Percentiles rank a stretch among this genome's conserved stretches.
Conservation (phyloP, 2,329 filamentous ascomycete species). For the Ustulina deusta region DNA sequence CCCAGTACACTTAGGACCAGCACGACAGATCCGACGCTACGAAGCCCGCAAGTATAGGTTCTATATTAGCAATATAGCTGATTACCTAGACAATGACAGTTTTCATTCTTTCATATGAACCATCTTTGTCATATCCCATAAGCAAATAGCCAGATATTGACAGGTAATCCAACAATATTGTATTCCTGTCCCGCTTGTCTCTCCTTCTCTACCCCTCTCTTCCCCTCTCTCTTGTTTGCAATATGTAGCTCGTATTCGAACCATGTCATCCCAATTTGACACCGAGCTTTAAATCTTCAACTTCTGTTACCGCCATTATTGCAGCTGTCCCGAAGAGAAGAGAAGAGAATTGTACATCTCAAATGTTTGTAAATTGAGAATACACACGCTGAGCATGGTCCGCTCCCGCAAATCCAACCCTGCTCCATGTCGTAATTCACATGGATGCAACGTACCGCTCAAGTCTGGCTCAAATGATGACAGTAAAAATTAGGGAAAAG, state of each 20-base stretch:
- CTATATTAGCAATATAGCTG: not conserved
- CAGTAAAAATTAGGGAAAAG: slow-evolving; percentile 19
- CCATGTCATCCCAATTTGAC: slow-evolving; percentile 22
- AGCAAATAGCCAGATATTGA: slow-evolving; percentile 43
- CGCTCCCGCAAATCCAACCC: slow-evolving; percentile 29
- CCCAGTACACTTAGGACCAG: too few relatives aligned
- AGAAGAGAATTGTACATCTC: slow-evolving; percentile 17
- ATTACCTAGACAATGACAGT: slow-evolving; percentile 9
- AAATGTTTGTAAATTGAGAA: slow-evolving; percentile 21
- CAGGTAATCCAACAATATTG: slow-evolving; percentile 33
- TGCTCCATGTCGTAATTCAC: slow-evolving; percentile 25
- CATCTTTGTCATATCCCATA: slow-evolving; percentile 45
- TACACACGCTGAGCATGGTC: slow-evolving; percentile 17
- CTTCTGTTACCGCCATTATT: not conserved
- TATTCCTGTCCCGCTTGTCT: slow-evolving; percentile 37
- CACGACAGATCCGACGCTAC: too few relatives aligned
- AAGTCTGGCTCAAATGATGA: slow-evolving; percentile 33
- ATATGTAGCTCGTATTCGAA: slow-evolving; percentile 16
- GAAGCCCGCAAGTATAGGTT: too few relatives aligned
- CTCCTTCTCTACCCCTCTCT: not conserved
- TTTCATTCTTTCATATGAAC: slow-evolving; percentile 23
- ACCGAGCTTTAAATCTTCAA: slow-evolving; percentile 6
- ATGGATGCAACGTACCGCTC: slow-evolving; percentile 14
- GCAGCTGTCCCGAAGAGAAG: not conserved
- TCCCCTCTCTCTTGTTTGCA: slow-evolving; percentile 20